These are phyloP conservation scores for Diaporthe sp. DNA, from an alignment of 2,329 filamentous ascomycete species.

Conservation along the genomic window DNA sequence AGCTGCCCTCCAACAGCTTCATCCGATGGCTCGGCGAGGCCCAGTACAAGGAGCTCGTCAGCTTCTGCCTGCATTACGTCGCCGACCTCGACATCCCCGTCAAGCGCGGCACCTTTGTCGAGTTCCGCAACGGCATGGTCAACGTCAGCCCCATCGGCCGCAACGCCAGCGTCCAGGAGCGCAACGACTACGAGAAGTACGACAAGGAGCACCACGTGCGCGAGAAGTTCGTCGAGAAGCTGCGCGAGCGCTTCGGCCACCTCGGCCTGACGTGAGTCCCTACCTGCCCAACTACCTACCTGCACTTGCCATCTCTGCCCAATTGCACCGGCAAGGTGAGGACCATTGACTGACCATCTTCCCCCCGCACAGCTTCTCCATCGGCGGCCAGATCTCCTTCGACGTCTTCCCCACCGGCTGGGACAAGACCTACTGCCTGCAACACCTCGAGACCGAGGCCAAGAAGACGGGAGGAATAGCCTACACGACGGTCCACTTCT, in stretches of 20 bases:
- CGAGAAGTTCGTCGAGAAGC: conserved; percentile 78
- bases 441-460: conserved; percentile 87
- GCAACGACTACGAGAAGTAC: conserved; percentile 84
- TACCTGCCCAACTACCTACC: no score
- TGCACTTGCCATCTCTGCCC: neutral
- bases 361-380: conserved; percentile 76
- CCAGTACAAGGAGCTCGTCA: conserved; percentile 82
- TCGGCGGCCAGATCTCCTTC: conserved; percentile 98
- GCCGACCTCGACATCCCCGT: conserved; percentile 87
- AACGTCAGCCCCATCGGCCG: conserved; percentile 88
- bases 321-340: neutral
- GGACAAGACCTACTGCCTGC: conserved; percentile 98
- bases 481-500: conserved; percentile 95
- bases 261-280: conserved; percentile 82
- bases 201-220: conserved; percentile 85
- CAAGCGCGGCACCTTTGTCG: conserved; percentile 87
- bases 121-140: conserved; percentile 94
- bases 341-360: conserved; percentile 15
- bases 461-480: conserved; percentile 76
- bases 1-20: conserved; percentile 85
- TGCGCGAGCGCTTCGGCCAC: conserved; percentile 87
- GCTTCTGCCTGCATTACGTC: conserved; percentile 84
- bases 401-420: conserved; percentile 97
- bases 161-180: conserved; percentile 85
- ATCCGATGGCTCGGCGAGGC: conserved; percentile 91